Percentiles rank a stretch among this genome's conserved stretches.
phyloP scores from a whole-genome alignment of 306 rosid species.

The Pyrus pyrifolia region DNA sequence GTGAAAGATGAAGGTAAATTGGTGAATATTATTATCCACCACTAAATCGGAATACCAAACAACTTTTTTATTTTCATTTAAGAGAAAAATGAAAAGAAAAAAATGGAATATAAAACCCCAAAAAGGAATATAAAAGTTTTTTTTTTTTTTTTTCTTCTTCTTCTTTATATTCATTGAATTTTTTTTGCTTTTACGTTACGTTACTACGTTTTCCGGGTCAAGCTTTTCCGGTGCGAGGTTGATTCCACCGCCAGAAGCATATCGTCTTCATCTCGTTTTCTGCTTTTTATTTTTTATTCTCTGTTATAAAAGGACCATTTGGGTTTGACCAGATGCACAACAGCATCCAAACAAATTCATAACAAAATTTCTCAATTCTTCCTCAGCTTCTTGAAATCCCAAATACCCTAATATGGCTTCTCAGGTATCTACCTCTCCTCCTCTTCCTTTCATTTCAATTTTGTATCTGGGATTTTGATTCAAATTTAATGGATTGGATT shows the following conservation, averaged over 20 bases:
- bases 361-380: not conserved
- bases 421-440: not conserved
- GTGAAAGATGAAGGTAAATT: too few species aligned
- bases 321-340: not conserved
- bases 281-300: not conserved
- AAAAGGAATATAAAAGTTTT: too few species aligned
- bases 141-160: too few species aligned
- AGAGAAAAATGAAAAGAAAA: too few species aligned
- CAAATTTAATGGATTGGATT: not conserved
- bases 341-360: not conserved
- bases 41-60: too few species aligned
- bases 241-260: not conserved
- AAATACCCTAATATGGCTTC: conserved; percentile 1
- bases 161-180: too few species aligned
- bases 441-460: not conserved
- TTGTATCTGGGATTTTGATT: not conserved
- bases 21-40: too few species aligned
- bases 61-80: too few species aligned
- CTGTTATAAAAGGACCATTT: not conserved
- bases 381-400: not conserved
- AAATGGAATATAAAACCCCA: too few species aligned
- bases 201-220: not conserved
- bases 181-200: not conserved
- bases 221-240: not conserved
- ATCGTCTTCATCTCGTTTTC: not conserved